Evolutionary conservation across 2,329 filamentous ascomycete genomes (phyloP).

Genomic region (Phyllachora maydis): DNA sequence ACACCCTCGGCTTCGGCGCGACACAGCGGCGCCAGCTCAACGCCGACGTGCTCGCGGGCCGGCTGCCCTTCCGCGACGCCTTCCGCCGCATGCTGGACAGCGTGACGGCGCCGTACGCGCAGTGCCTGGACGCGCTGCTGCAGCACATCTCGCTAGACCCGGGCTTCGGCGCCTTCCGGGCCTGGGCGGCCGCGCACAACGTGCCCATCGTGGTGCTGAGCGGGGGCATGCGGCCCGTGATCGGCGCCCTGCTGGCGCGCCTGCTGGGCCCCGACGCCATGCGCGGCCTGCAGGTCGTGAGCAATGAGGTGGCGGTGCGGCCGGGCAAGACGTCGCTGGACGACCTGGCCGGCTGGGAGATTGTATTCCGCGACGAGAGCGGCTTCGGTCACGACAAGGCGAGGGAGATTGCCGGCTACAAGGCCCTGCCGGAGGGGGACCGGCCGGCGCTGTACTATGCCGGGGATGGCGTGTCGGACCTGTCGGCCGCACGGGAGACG

Average conservation of each 20-base stretch:
- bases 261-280: constrained; percentile 59
- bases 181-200: constrained; percentile 62
- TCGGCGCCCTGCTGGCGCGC: constrained; percentile 60
- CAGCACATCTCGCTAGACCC: constrained; percentile 79
- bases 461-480: constrained; percentile 81
- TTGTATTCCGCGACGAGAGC: constrained; percentile 74
- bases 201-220: constrained; percentile 84
- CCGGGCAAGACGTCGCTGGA: constrained; percentile 55
- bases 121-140: constrained; percentile 62
- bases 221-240: constrained; percentile 83
- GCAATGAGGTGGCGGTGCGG: constrained; percentile 53
- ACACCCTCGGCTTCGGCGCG: constrained; percentile 71
- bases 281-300: constrained; percentile 69
- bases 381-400: constrained; percentile 96
- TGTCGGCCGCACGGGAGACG: constrained; percentile 81
- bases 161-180: constrained; percentile 70
- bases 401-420: constrained; percentile 74
- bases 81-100: constrained; percentile 89
- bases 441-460: constrained; percentile 84
- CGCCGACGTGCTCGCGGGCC: constrained; percentile 51
- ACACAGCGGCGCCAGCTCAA: constrained; percentile 54
- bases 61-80: constrained; percentile 58
- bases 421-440: constrained; percentile 41
- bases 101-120: constrained; percentile 56
- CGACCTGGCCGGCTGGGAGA: constrained; percentile 67